phyloP scores from a whole-genome alignment of 495 filamentous ascomycete species.

The Xylaria cubensis region DNA sequence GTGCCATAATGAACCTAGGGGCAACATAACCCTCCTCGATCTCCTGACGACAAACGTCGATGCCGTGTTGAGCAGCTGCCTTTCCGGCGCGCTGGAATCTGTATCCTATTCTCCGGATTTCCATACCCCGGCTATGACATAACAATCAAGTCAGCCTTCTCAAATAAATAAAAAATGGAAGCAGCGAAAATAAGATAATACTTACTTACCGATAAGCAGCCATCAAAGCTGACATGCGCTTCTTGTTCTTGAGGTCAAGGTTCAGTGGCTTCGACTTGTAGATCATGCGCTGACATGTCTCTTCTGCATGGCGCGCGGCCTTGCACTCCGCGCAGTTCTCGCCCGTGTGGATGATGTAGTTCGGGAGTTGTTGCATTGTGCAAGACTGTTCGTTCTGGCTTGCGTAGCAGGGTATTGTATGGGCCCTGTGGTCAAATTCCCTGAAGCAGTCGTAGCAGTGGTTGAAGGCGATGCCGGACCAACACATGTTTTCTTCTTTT shows the following conservation, averaged over 20 bases:
- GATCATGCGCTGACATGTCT: constrained; percentile 14
- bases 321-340: constrained; percentile 22
- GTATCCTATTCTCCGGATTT: background rate
- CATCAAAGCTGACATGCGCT: constrained; percentile 2
- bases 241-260: background rate
- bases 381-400: background rate
- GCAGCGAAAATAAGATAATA: background rate
- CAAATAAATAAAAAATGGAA: too few relatives aligned
- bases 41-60: background rate
- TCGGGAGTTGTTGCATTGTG: background rate
- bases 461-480: background rate
- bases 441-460: constrained; percentile 17
- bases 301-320: background rate
- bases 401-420: background rate
- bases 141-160: background rate
- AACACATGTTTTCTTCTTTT: constrained; percentile 14
- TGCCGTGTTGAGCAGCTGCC: background rate
- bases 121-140: background rate
- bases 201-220: constrained; percentile 9
- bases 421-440: background rate
- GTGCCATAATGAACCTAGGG: background rate
- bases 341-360: constrained; percentile 12
- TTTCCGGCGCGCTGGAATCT: background rate
- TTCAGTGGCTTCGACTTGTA: background rate
- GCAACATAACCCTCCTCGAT: background rate